Percentiles rank a stretch among this genome's conserved stretches.
Conservation (phyloP, 2,329 filamentous ascomycete species). For the Fusarium burgessii region DNA sequence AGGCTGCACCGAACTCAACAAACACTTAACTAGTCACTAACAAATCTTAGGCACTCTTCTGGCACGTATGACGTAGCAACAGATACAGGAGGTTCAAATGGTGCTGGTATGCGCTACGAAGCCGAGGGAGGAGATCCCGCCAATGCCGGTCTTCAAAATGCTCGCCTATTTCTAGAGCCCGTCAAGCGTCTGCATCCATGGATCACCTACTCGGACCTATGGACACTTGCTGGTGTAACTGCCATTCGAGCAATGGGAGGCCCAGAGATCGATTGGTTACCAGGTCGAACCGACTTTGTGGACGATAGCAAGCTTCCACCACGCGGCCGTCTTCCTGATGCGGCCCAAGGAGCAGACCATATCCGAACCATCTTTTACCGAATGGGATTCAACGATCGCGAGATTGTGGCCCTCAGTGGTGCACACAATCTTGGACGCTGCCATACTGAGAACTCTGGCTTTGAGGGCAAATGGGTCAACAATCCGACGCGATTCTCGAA, state of each 20-base stretch:
- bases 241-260: slow-evolving; percentile 4
- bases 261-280: not conserved
- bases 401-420: slow-evolving; percentile 10
- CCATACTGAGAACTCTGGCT: slow-evolving; percentile 13
- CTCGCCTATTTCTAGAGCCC: slow-evolving; percentile 10
- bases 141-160: slow-evolving; percentile 14
- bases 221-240: slow-evolving; percentile 3
- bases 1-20: not conserved
- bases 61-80: slow-evolving; percentile 12
- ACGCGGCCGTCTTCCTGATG: slow-evolving; percentile 12
- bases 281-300: slow-evolving; percentile 7
- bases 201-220: slow-evolving; percentile 17
- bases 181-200: slow-evolving; percentile 8
- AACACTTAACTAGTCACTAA: not conserved
- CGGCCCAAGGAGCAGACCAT: slow-evolving; percentile 9
- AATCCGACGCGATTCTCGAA: slow-evolving; percentile 15
- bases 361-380: slow-evolving; percentile 10
- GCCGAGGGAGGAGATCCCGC: slow-evolving; percentile 16
- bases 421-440: slow-evolving; percentile 10
- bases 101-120: slow-evolving; percentile 15
- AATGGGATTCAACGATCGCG: slow-evolving; percentile 10
- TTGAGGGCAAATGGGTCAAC: slow-evolving; percentile 13
- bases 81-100: slow-evolving; percentile 9
- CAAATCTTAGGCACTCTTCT: not conserved
- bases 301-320: slow-evolving; percentile 17